Conservation (phyloP, 768 basidiomycete species). For the Lactarius trivialis region DNA sequence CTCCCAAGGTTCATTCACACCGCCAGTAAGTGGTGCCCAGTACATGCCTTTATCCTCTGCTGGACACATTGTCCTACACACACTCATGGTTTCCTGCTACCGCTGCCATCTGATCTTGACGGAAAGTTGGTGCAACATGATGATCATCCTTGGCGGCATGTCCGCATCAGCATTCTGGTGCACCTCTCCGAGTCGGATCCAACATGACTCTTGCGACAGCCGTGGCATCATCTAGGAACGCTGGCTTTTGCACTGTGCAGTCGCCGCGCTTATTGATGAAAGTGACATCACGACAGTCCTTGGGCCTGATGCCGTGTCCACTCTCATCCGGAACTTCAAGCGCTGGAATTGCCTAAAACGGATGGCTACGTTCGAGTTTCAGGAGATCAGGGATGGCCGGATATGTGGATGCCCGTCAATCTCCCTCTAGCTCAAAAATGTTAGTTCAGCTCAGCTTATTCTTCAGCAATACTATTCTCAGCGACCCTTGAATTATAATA, state of each 20-base stretch:
- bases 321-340: background rate
- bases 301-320: background rate
- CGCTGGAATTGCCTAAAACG: background rate
- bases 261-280: background rate
- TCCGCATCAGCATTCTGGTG: constrained; percentile 7
- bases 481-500: background rate
- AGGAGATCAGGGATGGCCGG: background rate
- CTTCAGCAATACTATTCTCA: background rate
- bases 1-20: background rate
- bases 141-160: background rate
- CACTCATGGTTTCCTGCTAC: background rate
- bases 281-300: background rate
- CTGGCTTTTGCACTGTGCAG: no score
- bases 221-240: background rate
- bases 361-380: background rate
- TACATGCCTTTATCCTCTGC: constrained; percentile 5
- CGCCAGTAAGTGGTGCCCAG: background rate
- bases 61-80: background rate
- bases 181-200: background rate
- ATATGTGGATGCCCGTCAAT: background rate
- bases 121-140: background rate
- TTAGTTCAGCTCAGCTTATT: background rate
- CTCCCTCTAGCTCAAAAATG: background rate
- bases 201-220: background rate
- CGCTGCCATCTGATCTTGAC: background rate